Base-by-base conservation (phyloP, 2,329 filamentous ascomycete species). In the Ceratocystis colombiana region DNA sequence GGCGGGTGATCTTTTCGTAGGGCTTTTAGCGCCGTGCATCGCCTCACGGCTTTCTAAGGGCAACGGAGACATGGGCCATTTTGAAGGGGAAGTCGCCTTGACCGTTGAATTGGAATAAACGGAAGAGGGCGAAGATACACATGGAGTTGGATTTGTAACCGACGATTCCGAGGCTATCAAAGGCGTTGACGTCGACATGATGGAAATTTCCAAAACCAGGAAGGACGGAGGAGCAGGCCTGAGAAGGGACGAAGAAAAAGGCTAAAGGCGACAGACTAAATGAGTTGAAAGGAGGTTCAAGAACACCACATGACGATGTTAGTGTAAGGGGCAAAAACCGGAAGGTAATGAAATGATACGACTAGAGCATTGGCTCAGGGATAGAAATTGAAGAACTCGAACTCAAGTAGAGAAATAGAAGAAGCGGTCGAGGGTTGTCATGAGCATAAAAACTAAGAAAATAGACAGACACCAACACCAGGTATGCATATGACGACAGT, bases 101-200 rank as follows among this genome's bases (percentile, higher is more conserved):
- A 68, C 46, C 15, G 67, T 66, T 15, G 67, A 66, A 45, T 63
- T 66, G 50, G 67, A 68, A 55, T 62, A 64, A 25, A 67, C 48
- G 1, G 66, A 67, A 15, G 66, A 64, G 8, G 66, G 66, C 28
- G 66, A 67, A 22, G 66, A 67, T 12, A 67, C 57, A 55, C 62
- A 65, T n/a, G 66, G 22, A 12, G 25, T 62, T 22, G 66, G 55
- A 25, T 57, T 65, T 10, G 62, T 55, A 20, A 61, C 33, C 7
- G 62, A 50, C 8, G 44, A 37, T 20, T 67, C 66, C 22, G 62
- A 45, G 8, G 62, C 55, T 20, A 46, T 46, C 1, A 67, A 48
- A 28, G 62, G 46, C 10, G 62, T 62, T 50, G 66, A 48, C 3
- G 45, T 41, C 30, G 66, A 65, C 66, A 67, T 67, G 45, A 61